A percentile compares a stretch with the other conserved stretches of the same genome.
phyloP scores from a whole-genome alignment of 164 flowering plant genomes.

The Hamamelis virginiana region DNA sequence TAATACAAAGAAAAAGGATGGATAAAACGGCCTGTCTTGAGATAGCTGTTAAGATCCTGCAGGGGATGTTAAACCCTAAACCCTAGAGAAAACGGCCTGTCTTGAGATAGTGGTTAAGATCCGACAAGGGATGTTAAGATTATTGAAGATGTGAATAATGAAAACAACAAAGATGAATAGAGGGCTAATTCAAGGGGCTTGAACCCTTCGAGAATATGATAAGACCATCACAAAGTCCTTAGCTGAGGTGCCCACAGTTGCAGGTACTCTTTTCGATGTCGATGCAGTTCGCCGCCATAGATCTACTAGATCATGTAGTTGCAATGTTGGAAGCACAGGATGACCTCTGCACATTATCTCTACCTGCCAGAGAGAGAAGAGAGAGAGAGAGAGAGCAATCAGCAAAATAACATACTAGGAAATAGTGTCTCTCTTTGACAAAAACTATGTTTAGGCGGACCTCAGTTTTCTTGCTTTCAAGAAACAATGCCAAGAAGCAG shows the following conservation, averaged over 20 bases:
- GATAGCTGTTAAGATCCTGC: no score
- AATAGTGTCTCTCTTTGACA: no score
- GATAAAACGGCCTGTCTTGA: no score
- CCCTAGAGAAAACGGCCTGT: no score
- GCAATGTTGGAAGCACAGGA: slow-evolving; percentile 30
- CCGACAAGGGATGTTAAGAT: no score
- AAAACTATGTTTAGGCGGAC: neutral
- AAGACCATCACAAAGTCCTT: slow-evolving; percentile 50
- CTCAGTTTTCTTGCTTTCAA: neutral
- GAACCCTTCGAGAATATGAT: slow-evolving; percentile 31
- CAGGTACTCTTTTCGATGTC: slow-evolving; percentile 22
- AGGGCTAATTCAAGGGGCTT: slow-evolving; percentile 5
- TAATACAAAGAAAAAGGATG: no score
- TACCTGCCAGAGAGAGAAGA: slow-evolving; percentile 22
- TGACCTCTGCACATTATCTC: slow-evolving; percentile 37
- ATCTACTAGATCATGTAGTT: slow-evolving; percentile 37
- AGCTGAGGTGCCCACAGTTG: slow-evolving; percentile 43
- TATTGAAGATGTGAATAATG: no score
- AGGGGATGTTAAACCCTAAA: no score
- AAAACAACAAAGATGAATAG: no score
- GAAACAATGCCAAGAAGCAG: neutral
- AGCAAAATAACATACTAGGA: neutral
- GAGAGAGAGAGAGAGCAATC: neutral
- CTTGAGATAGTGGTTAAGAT: no score
- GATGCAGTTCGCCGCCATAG: slow-evolving; percentile 36